Base-by-base conservation (phyloP, 2,329 filamentous ascomycete species). In the Aspergillus viridinutans region DNA sequence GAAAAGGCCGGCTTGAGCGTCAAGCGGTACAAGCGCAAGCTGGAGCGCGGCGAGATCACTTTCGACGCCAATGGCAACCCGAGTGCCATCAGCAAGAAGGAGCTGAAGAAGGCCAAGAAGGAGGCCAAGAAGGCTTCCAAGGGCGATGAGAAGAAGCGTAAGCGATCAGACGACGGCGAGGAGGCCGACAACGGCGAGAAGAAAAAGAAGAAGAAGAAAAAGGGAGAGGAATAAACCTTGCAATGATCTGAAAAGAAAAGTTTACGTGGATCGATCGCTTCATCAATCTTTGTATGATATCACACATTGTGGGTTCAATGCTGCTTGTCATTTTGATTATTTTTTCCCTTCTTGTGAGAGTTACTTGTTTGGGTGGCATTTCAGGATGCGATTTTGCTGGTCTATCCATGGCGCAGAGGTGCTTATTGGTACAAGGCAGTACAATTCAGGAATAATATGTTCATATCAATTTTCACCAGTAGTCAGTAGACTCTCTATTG, bases 11-110 rank as follows among this genome's bases (percentile, higher is more conserved):
- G 88, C 59, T 79, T 92, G 58, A 89, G 86, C 7, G 83, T 89
- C 54, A 85, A 85, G 78, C 88, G 90, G 77, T 92, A 91, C 78
- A 86, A 89, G 80, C 83, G 87, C 72, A 91, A 91, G 81, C 85
- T 85, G 64, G 88, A 90, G 76, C 83, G 87, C 60, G 89, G 89
- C 40, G 87, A 91, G 68, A 88, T 92, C 62, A 80, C 85, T 69
- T 77, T 91, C 62, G 81, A 81, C 64, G 76, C 78, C 12, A 83
- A 89, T 59, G 88, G 88, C 56, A 86, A 81, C 52, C 85, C 88
- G 43, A 80, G 84, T 64, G 80, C 89, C 3, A 75, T 86, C 66
- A 89, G 85, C 79, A 90, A 90, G 81, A 90, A 90, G 78, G 86
- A 90, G 49, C 74, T 88, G 67, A 90, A 90, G 82, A 89, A 89